These are phyloP conservation scores for Cladophialophora bantiana DNA, from an alignment of 2,329 filamentous ascomycete genomes.

Conservation along the genomic window DNA sequence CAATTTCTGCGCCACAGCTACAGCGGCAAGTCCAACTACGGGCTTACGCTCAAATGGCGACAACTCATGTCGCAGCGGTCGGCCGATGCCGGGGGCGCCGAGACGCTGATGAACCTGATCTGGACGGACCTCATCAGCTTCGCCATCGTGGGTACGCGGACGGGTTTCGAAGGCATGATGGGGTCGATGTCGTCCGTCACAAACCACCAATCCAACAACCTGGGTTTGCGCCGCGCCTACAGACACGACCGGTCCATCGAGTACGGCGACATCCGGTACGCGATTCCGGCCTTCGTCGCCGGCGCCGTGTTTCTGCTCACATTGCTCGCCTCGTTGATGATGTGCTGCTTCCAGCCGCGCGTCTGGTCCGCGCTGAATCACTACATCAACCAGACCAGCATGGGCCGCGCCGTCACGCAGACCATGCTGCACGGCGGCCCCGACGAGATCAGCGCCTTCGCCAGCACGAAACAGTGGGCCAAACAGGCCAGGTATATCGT, in stretches of 20 bases:
- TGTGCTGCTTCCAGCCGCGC: slow-evolving; percentile 5
- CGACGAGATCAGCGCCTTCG: background rate
- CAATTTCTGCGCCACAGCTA: background rate
- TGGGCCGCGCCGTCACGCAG: slow-evolving; percentile 3
- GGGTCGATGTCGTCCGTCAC: slow-evolving; percentile 9
- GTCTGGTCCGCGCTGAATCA: background rate
- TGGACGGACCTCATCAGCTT: slow-evolving; percentile 55
- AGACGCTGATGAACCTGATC: slow-evolving; percentile 52
- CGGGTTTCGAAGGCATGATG: slow-evolving; percentile 19
- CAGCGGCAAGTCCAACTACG: slow-evolving; percentile 13
- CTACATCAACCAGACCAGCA: slow-evolving; percentile 8
- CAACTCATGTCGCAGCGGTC: slow-evolving; percentile 39
- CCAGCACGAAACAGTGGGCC: background rate
- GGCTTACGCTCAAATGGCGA: slow-evolving; percentile 36
- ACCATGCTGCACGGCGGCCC: background rate
- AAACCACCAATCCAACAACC: background rate
- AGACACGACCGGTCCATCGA: slow-evolving; percentile 4
- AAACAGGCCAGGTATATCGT: background rate
- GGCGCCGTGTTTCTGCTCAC: slow-evolving; percentile 1
- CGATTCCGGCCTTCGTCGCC: slow-evolving; percentile 6
- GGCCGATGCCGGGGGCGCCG: slow-evolving; percentile 36
- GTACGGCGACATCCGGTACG: slow-evolving; percentile 10
- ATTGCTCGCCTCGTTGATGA: background rate
- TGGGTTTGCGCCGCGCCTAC: background rate
- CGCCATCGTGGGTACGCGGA: slow-evolving; percentile 50